Evolutionary conservation across 2,329 filamentous ascomycete species (phyloP), one percentile per base, ranked within the genome.

Genomic region (Aspergillus sojae): DNA sequence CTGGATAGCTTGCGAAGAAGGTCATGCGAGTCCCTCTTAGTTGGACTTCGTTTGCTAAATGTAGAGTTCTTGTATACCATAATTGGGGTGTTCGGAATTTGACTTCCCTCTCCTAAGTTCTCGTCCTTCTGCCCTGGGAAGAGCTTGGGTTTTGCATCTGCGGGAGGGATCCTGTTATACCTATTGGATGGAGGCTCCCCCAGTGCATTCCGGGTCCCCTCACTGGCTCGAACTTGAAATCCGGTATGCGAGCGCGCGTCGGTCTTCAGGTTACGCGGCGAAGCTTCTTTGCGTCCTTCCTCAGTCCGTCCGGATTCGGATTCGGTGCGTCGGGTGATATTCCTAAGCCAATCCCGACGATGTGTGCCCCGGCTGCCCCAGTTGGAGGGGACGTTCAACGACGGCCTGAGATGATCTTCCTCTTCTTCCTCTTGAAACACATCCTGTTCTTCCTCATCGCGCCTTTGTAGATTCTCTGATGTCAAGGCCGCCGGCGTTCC

Each of bases 1-100:
- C 80, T 73, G 4, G 79, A 75, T 11, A 83, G 69, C 62, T 74
- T 79, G 53, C 79, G 78, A 45, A 82, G 70, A 50, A 81, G 71
- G n/a, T 80, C 77, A 41, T 77, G 73, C 2, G 79, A 80, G 60
- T 79, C 76, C 50, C 72, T 70, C 60, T 74, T 78, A 52, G 65
- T 68, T 21, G 71, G 64, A 62, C 68, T 75, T 21, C 72, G 70
- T 61, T 72, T 77, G 43, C 64, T 72, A 39, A 73, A 72, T 9
- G 65, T 68, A 10, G 74, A 71, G 43, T 69, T 74, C 57, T 77
- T 77, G 62, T 74, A 79, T 12, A 80, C 68, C 21, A 74, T 69
- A 30, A 79, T 71, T 5, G 79, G 78, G 0, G 78, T 79, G 61
- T 81, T 75, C 0, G 75, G 75, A 26, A 79, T 76, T 9, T 63